Evolutionary conservation across 148 eudicot genomes (phyloP).

Genomic region (Cornus kousa): DNA sequence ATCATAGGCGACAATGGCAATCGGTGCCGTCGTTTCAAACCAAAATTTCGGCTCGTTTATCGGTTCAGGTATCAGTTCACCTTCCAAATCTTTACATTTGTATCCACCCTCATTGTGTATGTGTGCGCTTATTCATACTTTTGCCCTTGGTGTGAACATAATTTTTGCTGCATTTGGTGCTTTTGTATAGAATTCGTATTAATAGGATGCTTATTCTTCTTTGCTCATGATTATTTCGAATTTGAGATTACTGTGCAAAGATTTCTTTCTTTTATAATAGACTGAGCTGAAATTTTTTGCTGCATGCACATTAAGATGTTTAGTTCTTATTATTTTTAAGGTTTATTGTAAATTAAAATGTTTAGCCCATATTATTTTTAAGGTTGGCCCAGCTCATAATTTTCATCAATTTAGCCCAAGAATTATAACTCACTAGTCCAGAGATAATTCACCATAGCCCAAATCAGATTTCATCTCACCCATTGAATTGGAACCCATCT

Average conservation of each 20-base stretch:
- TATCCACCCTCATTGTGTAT: no score
- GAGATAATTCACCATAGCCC: no score
- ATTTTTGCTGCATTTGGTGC: neutral
- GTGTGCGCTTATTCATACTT: neutral
- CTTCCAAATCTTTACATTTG: no score
- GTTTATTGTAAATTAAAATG: no score
- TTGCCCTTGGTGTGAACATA: neutral
- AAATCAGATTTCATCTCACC: no score
- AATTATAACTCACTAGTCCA: no score
- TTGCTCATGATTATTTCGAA: neutral
- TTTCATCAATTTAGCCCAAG: no score
- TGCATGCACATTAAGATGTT: neutral
- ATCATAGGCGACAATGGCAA: conserved; percentile 52
- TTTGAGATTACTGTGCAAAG: neutral
- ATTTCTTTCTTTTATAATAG: neutral
- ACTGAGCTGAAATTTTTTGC: neutral
- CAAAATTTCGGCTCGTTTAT: conserved; percentile 60
- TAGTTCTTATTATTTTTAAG: no score
- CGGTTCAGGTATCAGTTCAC: conserved; percentile 49
- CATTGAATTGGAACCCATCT: no score
- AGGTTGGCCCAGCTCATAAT: no score
- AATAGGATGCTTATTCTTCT: neutral
- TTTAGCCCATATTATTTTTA: no score
- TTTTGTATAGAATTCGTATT: neutral
- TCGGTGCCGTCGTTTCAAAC: conserved; percentile 67